These are phyloP conservation scores for Tephrocybe sp. DNA, from an alignment of 768 basidiomycete genomes.

Conservation along the genomic window DNA sequence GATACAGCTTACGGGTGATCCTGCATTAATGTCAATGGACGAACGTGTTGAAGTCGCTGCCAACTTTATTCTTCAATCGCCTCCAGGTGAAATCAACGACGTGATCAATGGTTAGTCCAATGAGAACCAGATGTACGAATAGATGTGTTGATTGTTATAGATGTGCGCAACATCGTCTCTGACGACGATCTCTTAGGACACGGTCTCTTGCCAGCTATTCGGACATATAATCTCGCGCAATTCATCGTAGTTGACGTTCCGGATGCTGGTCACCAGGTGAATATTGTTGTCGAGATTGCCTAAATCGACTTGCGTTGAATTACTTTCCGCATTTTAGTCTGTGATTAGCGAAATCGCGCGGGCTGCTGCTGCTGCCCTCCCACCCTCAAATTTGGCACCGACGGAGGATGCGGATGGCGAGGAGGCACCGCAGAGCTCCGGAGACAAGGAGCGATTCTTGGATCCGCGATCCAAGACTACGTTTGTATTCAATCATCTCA, in stretches of 20 bases:
- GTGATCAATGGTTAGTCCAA: conserved; percentile 80
- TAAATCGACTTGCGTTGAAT: conserved; percentile 2
- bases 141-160: conserved; percentile 36
- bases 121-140: conserved; percentile 7
- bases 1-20: neutral
- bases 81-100: conserved; percentile 96
- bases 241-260: conserved; percentile 87
- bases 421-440: conserved; percentile 25
- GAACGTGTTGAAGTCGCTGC: conserved; percentile 74
- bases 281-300: conserved; percentile 18
- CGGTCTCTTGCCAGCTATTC: conserved; percentile 73
- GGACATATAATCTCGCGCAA: conserved; percentile 85
- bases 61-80: conserved; percentile 81
- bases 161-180: conserved; percentile 85
- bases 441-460: conserved; percentile 67
- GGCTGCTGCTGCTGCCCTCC: conserved; percentile 28
- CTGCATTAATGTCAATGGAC: conserved; percentile 45
- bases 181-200: conserved; percentile 83
- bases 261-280: conserved; percentile 70
- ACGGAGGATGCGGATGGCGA: neutral
- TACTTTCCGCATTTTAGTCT: conserved; percentile 49
- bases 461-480: conserved; percentile 79
- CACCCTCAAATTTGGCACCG: neutral
- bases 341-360: conserved; percentile 77
- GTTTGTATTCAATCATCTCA: conserved; percentile 84